A percentile compares a stretch with the other conserved stretches of the same genome.
Conservation (phyloP, 2,329 filamentous ascomycete species). For the Xylariales sp. region DNA sequence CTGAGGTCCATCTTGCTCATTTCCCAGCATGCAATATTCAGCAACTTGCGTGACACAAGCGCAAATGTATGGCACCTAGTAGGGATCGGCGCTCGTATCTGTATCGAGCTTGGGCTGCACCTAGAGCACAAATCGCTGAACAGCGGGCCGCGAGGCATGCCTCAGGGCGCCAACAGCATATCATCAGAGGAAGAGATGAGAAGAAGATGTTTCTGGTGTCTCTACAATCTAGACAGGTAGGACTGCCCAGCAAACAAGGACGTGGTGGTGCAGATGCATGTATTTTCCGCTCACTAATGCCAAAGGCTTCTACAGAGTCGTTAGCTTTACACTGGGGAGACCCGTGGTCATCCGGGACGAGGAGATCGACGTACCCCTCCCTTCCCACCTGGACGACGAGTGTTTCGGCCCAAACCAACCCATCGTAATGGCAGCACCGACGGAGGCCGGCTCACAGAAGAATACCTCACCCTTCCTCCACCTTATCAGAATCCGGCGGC, state of each 20-base stretch:
- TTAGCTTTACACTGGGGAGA: constrained; percentile 1
- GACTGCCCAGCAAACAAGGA: not conserved
- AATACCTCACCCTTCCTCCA: constrained; percentile 1
- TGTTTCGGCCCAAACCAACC: not conserved
- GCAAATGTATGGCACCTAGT: constrained; percentile 3
- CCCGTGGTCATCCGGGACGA: not conserved
- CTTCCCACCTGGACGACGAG: not conserved
- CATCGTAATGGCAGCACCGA: not conserved
- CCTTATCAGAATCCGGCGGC: not conserved
- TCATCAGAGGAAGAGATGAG: constrained; percentile 2
- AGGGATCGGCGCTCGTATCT: constrained; percentile 1
- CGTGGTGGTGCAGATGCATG: not conserved
- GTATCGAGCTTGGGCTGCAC: constrained; percentile 2
- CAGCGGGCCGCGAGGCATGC: not conserved
- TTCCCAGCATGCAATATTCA: constrained; percentile 3
- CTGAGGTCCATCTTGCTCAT: constrained; percentile 2
- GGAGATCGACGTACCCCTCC: constrained; percentile 1
- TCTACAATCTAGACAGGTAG: constrained; percentile 3
- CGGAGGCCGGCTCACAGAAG: too few species aligned
- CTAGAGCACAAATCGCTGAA: not conserved
- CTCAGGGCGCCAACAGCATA: not conserved
- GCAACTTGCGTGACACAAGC: constrained; percentile 1
- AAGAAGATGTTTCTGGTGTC: constrained; percentile 3
- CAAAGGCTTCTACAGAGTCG: not conserved
- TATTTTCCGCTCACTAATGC: not conserved